Evolutionary conservation across 2,329 filamentous ascomycete genomes (phyloP), one percentile per base, ranked within the genome.

Genomic region (Clarireedia sp.): DNA sequence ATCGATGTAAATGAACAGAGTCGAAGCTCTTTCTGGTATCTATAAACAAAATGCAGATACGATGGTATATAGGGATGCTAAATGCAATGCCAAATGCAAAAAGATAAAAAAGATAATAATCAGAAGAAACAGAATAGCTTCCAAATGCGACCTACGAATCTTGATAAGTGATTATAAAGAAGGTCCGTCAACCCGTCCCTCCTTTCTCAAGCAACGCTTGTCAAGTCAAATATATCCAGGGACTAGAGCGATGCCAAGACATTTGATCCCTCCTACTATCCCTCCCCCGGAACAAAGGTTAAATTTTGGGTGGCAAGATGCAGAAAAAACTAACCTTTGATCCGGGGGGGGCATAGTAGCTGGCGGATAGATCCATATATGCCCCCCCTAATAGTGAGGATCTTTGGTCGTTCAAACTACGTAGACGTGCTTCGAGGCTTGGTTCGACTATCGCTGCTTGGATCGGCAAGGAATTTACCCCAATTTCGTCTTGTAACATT

Each of bases 401-500:
- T 38, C n/a, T 48, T 12, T n/a, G 44, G 47, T 36, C 33, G 47
- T 14, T 29, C 26, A 44, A 54, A 48, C 48, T 54, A 54, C 41
- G 44, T 48, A 54, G 21, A 48, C 50, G 10, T 26, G 36, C 19
- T 16, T 37, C 14, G 24, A 14, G 36, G 50, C 24, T 41, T 21
- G 49, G 40, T 44, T 51, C 3, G 43, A 26, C 37, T 12, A 33
- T 12, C 29, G 26, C 7, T 8, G 26, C 33, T 21, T 3, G 17
- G 40, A 43, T 43, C 40, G 17, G n/a, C 40, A 8, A 12, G n/a
- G 21, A 43, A 41, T 6, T 7, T 54, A 54, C n/a, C 51, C 36
- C 44, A 17, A 48, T 48, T 21, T 54, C 44, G 48, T 41, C 51
- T 40, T 48, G 44, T 38, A 48, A 54, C 44, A 54, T 26, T 33